A percentile compares a stretch with the other conserved stretches of the same genome.
Evolutionary conservation across 306 rosid species (phyloP).

Genomic region (Oxytropis ochrocephala): DNA sequence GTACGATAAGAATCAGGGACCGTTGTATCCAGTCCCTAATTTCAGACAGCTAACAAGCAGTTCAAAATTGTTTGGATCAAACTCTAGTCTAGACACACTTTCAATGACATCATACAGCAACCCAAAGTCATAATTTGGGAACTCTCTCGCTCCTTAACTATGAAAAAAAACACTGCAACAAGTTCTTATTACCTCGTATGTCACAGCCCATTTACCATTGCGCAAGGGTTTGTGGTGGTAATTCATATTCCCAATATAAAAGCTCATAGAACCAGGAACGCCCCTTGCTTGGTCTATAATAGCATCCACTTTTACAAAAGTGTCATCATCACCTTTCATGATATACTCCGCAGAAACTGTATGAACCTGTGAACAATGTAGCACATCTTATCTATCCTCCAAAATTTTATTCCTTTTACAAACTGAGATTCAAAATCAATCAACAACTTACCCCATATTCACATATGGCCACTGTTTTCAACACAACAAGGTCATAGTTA

Average conservation of each 20-base stretch:
- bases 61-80: neutral
- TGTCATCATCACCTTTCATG: slow-evolving; percentile 98
- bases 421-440: neutral
- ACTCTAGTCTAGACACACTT: neutral
- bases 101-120: neutral
- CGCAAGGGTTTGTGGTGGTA: slow-evolving; percentile 87
- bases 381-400: neutral
- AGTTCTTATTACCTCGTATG: slow-evolving; percentile 26
- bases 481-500: slow-evolving; percentile 87
- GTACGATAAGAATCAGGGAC: neutral
- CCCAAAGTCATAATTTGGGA: neutral
- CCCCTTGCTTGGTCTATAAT: slow-evolving; percentile 41
- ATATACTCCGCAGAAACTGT: slow-evolving; percentile 57
- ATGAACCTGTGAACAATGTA: slow-evolving; percentile 48
- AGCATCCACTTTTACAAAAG: slow-evolving; percentile 72
- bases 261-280: slow-evolving; percentile 43
- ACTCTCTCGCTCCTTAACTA: neutral
- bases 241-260: slow-evolving; percentile 90
- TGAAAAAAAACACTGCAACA: neutral
- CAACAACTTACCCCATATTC: slow-evolving; percentile 80
- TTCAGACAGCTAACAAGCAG: neutral
- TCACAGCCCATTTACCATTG: slow-evolving; percentile 89
- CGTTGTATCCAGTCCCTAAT: too few relatives aligned
- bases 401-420: neutral
- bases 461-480: slow-evolving; percentile 95